Evolutionary conservation across 2,329 filamentous ascomycete genomes (phyloP).

Genomic region (Escovopsis sp.): DNA sequence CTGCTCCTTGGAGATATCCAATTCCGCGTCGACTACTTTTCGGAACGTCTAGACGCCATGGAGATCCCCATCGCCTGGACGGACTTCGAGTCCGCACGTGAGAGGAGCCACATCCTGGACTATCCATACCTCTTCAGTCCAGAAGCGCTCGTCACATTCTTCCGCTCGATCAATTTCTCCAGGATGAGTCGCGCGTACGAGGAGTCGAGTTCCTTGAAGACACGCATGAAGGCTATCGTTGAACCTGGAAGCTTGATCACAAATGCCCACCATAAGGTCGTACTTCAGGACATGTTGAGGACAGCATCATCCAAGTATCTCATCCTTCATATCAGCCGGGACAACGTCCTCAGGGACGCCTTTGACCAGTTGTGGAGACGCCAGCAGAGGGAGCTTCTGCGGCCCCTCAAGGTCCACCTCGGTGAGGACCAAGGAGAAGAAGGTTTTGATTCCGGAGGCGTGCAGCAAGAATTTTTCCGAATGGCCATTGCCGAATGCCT

Average conservation of each 20-base stretch:
- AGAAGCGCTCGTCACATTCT: conserved; percentile 62
- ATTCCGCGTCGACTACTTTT: conserved; percentile 62
- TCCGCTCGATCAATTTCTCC: conserved; percentile 76
- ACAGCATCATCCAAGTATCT: conserved; percentile 57
- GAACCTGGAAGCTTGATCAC: conserved; percentile 39
- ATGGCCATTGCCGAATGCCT: conserved; percentile 68
- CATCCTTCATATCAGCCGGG: conserved; percentile 52
- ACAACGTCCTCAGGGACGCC: conserved; percentile 54
- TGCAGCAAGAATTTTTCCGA: conserved; percentile 93
- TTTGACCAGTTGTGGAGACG: conserved; percentile 85
- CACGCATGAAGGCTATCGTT: conserved; percentile 41
- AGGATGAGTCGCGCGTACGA: conserved; percentile 73
- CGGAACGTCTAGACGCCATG: conserved; percentile 60
- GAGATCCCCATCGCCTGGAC: conserved; percentile 62
- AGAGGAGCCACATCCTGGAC: conserved; percentile 60
- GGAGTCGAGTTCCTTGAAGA: conserved; percentile 44
- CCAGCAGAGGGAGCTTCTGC: conserved; percentile 64
- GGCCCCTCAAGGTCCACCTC: conserved; percentile 77
- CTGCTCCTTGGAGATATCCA: conserved; percentile 52
- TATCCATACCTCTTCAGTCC: conserved; percentile 69
- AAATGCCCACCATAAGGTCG: conserved; percentile 42
- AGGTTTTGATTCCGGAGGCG: conserved; percentile 84
- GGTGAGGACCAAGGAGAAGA: conserved; percentile 73
- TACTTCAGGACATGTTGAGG: conserved; percentile 47
- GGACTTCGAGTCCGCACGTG: conserved; percentile 43